Base-by-base conservation (phyloP, 441 rosid genomes). In the Pelargonium cotyledonis region DNA sequence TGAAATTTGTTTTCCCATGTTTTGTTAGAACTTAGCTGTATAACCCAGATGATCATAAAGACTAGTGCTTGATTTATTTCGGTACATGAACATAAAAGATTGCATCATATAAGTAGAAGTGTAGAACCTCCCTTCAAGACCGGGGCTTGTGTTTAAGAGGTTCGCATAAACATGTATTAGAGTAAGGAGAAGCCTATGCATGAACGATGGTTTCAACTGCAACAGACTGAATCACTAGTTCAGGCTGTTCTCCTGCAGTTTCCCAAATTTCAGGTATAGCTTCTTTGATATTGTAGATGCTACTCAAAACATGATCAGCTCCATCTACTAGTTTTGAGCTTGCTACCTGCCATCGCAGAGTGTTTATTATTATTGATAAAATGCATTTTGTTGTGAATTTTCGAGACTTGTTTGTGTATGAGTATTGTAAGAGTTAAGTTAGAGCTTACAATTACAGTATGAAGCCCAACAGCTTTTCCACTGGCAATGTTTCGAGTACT, bases 251-350 rank as follows among this genome's bases (percentile, higher is more conserved):
- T 19, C 76, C 82, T 63, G 76, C 80, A 26, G 73, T 86, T 73
- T 84, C 92, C 95, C 98, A 86, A 67, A 89, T 73, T 70, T 89
- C 88, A 9, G 96, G 91, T 69, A 93, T 84, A 9, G 97, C 93
- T 76, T 89, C 90, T 75, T 80, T 88, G 70, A 89, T 84, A 73
- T 90, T 93, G 76, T 88, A 95, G 66, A 90, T 88, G 83, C 91
- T 88, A 35, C 76, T 74, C 79, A 89, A 83, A 58, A 86, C 90
- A 76, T 82, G 67, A 75, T 93, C 98, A 70, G 96, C 97, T 8
- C 87, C 95, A 7, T 86, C 84, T 63, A 86, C 85, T 35, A 80
- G 77, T 49, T 66, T 80, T 0, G 87, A 84, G 78, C 84, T 78
- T 15, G 97, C 96, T 26, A 89, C 90, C 95, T 89, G 79, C 78